Evolutionary conservation across 176 grass and related monocot genomes (phyloP).

Genomic region (Hyparrhenia diplandra): DNA sequence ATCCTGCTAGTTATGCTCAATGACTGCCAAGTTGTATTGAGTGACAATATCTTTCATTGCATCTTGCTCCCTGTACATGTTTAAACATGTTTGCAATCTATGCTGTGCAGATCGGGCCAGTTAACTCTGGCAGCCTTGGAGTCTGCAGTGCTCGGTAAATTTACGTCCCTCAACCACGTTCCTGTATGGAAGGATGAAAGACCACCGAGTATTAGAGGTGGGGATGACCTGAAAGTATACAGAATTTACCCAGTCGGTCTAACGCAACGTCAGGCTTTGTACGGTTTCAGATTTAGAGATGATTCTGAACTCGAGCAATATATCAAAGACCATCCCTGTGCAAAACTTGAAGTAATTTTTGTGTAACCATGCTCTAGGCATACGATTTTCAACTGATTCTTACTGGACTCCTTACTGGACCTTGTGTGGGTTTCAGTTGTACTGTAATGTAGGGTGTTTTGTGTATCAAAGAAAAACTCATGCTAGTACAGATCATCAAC

Average conservation of each 20-base stretch:
- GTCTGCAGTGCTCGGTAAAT: conserved; percentile 55
- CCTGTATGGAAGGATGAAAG: conserved; percentile 93
- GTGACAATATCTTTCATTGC: not conserved
- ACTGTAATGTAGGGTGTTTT: conserved; percentile 26
- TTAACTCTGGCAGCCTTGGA: conserved; percentile 56
- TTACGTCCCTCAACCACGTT: conserved; percentile 65
- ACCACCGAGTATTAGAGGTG: conserved; percentile 68
- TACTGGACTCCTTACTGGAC: not conserved
- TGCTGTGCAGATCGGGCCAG: conserved; percentile 46
- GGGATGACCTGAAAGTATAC: conserved; percentile 67
- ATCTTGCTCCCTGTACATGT: not conserved
- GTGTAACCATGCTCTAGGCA: conserved; percentile 41
- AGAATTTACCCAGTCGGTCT: conserved; percentile 75
- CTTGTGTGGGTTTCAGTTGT: conserved; percentile 7
- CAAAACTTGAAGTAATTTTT: conserved; percentile 94
- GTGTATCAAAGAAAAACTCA: conserved; percentile 2
- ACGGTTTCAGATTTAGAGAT: conserved; percentile 64
- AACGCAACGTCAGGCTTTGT: conserved; percentile 67
- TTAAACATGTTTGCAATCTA: conserved; percentile 2
- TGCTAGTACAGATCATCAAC: conserved; percentile 4
- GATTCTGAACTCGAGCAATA: conserved; percentile 65
- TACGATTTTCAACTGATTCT: not conserved
- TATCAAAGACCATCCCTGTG: conserved; percentile 75
- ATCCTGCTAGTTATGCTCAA: not conserved
- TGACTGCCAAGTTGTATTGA: not conserved